Conservation (phyloP, 352 stramenopile genomes). For the Phytophthora megakarya region DNA sequence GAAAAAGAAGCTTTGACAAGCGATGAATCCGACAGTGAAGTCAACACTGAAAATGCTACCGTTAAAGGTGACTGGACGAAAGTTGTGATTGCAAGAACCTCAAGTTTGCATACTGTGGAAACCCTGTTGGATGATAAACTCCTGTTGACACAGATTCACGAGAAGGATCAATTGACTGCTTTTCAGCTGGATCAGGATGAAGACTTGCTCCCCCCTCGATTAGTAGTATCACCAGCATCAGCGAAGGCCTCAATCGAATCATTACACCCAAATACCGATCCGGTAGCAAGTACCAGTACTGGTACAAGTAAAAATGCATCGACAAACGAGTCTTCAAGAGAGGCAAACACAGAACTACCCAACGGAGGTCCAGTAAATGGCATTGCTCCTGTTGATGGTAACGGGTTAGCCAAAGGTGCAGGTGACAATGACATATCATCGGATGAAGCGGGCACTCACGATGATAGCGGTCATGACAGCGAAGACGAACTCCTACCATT, state of each 20-base stretch:
- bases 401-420: background rate
- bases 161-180: conserved; percentile 73
- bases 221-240: background rate
- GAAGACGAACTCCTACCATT: conserved; percentile 45
- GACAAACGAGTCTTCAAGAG: background rate
- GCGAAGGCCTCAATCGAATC: background rate
- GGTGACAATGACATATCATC: background rate
- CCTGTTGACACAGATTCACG: conserved; percentile 71
- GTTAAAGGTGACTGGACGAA: conserved; percentile 26
- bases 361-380: conserved; percentile 2
- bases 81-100: conserved; percentile 67
- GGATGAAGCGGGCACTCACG: background rate
- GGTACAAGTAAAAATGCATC: background rate
- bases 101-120: conserved; percentile 67
- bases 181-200: conserved; percentile 64
- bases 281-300: background rate
- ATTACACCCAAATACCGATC: background rate
- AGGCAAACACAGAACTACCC: background rate
- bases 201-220: conserved; percentile 29
- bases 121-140: conserved; percentile 64
- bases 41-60: background rate
- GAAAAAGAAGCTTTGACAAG: conserved; percentile 10
- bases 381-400: background rate
- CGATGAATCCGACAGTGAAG: conserved; percentile 1
- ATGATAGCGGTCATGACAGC: conserved; percentile 27